Percentiles rank a stretch among this genome's conserved stretches.
Conservation (phyloP, 352 stramenopile species). For the Globisporangium viniferum region DNA sequence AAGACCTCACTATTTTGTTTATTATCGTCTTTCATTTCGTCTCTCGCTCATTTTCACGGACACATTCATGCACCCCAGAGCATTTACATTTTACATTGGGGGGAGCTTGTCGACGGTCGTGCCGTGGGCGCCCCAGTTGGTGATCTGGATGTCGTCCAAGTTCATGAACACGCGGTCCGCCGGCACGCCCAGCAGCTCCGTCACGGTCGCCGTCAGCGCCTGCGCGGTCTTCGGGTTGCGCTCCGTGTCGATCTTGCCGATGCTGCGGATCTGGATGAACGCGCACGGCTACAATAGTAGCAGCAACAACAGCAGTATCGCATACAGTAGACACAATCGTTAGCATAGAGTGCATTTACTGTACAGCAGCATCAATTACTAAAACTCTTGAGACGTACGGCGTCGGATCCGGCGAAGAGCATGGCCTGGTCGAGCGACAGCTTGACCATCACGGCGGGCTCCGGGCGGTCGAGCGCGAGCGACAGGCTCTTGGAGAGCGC, state of each 20-base stretch:
- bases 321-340: not conserved
- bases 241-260: constrained; percentile 26
- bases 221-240: constrained; percentile 24
- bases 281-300: constrained; percentile 15
- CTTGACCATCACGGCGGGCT: constrained; percentile 20
- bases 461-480: constrained; percentile 16
- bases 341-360: not conserved
- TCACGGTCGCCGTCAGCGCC: constrained; percentile 11
- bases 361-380: too few relatives aligned
- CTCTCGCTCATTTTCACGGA: not conserved
- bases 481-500: constrained; percentile 16
- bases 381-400: not conserved
- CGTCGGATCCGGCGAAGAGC: constrained; percentile 5
- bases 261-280: constrained; percentile 29
- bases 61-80: not conserved
- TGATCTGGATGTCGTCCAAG: constrained; percentile 27
- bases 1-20: too few relatives aligned
- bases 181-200: constrained; percentile 21
- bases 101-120: constrained; percentile 8
- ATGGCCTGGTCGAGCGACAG: constrained; percentile 26
- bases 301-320: not conserved
- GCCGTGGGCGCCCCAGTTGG: constrained; percentile 30
- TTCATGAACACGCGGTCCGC: constrained; percentile 37
- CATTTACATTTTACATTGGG: not conserved
- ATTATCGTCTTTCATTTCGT: not conserved